Percentiles rank a stretch among this genome's conserved stretches.
phyloP scores from a whole-genome alignment of 352 stramenopile species.

The Bremia lactucae region DNA sequence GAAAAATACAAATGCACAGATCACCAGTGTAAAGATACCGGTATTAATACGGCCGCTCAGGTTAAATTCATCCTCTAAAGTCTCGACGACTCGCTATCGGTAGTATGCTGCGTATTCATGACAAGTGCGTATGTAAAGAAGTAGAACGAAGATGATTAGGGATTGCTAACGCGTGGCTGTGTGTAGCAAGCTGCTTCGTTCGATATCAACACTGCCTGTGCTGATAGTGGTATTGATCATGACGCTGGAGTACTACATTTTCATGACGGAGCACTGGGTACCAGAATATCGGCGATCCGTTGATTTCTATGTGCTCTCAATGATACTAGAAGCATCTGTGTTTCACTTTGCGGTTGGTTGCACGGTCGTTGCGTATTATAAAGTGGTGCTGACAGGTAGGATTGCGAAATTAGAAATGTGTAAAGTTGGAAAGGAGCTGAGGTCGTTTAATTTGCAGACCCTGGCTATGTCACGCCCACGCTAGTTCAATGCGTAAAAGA shows the following conservation, averaged over 20 bases:
- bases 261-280: constrained; percentile 41
- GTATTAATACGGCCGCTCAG: neutral
- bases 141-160: neutral
- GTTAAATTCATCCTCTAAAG: neutral
- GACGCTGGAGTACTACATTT: constrained; percentile 61
- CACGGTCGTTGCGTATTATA: constrained; percentile 50
- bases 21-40: neutral
- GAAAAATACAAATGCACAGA: too few species aligned
- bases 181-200: constrained; percentile 42
- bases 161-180: neutral
- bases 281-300: constrained; percentile 15
- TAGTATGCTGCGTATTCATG: constrained; percentile 66
- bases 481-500: constrained; percentile 54
- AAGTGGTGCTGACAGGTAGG: constrained; percentile 65
- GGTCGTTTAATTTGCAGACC: constrained; percentile 29
- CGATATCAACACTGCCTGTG: constrained; percentile 55
- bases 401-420: neutral
- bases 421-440: neutral
- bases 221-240: constrained; percentile 48
- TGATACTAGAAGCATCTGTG: constrained; percentile 26
- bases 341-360: constrained; percentile 57
- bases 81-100: too few species aligned
- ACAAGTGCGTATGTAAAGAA: constrained; percentile 32
- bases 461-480: constrained; percentile 60
- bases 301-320: constrained; percentile 10